Conservation (phyloP, 1,139 yeast species). For the Magnusiomyces suaveolens region DNA sequence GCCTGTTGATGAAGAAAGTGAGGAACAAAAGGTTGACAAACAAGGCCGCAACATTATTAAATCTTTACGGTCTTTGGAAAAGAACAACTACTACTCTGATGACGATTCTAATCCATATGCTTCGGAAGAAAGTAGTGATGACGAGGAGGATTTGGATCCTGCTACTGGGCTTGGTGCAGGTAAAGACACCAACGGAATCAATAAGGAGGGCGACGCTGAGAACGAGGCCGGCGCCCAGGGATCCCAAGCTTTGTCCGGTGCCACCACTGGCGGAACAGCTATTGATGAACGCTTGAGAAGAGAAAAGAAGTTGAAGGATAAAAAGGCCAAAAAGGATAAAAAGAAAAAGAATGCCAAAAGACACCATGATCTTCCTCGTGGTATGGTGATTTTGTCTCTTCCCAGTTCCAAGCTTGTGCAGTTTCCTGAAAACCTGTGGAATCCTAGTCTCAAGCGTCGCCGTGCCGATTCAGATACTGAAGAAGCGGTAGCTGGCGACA, state of each 20-base stretch:
- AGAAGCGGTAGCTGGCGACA: conserved; percentile 16
- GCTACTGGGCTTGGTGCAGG: conserved; percentile 13
- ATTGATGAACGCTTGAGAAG: conserved; percentile 10
- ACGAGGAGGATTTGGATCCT: conserved; percentile 19
- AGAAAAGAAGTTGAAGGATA: conserved; percentile 17
- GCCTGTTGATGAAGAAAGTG: conserved; percentile 46
- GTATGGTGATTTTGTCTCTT: conserved; percentile 59
- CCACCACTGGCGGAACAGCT: not conserved
- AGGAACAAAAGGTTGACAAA: conserved; percentile 73
- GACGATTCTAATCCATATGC: conserved; percentile 81
- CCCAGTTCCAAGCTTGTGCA: conserved; percentile 49
- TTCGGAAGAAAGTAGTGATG: conserved; percentile 42
- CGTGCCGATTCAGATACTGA: conserved; percentile 27
- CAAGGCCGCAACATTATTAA: conserved; percentile 82
- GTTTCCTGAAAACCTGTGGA: conserved; percentile 81
- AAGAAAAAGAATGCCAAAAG: conserved; percentile 15
- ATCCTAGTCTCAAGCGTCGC: conserved; percentile 48
- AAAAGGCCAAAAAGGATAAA: conserved; percentile 27
- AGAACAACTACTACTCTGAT: conserved; percentile 80
- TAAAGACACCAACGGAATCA: conserved; percentile 17
- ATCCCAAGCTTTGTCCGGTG: conserved; percentile 11
- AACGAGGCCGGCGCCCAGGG: not conserved
- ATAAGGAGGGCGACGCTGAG: conserved; percentile 11
- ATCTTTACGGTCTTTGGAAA: conserved; percentile 77
- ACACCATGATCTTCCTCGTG: conserved; percentile 40